Evolutionary conservation across 805 yeast genomes (phyloP), one percentile per base, ranked within the genome.

Genomic region (Yarrowia keelungensis): DNA sequence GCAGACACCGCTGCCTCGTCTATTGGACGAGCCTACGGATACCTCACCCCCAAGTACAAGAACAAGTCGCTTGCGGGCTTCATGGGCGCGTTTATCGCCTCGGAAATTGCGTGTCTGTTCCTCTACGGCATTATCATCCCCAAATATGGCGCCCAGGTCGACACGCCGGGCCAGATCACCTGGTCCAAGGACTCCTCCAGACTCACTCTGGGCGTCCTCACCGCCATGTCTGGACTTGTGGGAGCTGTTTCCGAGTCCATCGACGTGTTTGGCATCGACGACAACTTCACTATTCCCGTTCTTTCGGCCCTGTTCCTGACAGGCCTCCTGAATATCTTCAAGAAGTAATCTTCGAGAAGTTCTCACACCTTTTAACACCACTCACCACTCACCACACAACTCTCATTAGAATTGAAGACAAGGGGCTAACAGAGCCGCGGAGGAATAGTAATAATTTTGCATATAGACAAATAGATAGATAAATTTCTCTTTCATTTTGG

Each of bases 1-100:
- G 92, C 97, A 5, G 99, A 95, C 76, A 92, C 98, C 10, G 94
- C 98, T 2, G 99, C 99, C 2, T 91, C 97, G 3, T 91, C 97
- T 0, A 79, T 93, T 75, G 99, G 99, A 47, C 84, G 99, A 72
- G 85, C 85, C 68, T 94, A 80, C 77, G 98, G 98, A 9, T 84
- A 89, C 74, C 83, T 89, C 71, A 91, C 97, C 8, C 96, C 97
- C 49, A 87, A 89, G 75, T 83, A 89, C 8, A 82, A 84, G 71
- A 86, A 86, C 71, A 95, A 95, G 78, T 90, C 97, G 2, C 80
- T 95, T 56, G 97, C 97, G 1, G 99, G 99, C 0, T 89, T 95
- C 1, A 66, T 87, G 32, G 98, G 97, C 32, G 97, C 98, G 5
- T 91, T 91, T 74, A 72, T 82, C 7, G 81, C 89, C 16, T 98